Percentiles rank a stretch among this genome's conserved stretches.
These are phyloP conservation scores for Scutellaria galericulata DNA, from an alignment of 257 asterid genomes.

Conservation along the genomic window DNA sequence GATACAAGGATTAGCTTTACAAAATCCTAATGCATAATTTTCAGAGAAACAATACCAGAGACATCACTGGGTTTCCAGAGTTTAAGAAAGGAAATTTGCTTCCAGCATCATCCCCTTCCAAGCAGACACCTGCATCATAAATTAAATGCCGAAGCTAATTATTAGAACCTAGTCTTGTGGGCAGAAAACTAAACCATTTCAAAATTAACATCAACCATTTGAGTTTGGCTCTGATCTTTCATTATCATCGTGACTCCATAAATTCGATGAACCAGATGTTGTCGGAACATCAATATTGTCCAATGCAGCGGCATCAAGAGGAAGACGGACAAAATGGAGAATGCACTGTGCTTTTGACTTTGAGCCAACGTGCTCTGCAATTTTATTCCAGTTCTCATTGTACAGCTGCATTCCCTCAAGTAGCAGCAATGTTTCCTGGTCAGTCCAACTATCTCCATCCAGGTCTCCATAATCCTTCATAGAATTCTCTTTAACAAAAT, in stretches of 20 bases:
- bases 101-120: constrained; percentile 56
- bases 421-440: constrained; percentile 85
- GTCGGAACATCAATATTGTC: constrained; percentile 54
- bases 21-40: constrained; percentile 20
- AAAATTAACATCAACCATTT: constrained; percentile 56
- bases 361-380: constrained; percentile 92
- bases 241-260: constrained; percentile 44
- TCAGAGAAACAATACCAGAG: constrained; percentile 58
- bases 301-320: constrained; percentile 50
- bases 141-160: constrained; percentile 32
- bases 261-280: constrained; percentile 55
- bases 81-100: constrained; percentile 68
- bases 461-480: constrained; percentile 65
- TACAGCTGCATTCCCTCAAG: constrained; percentile 88
- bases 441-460: constrained; percentile 90
- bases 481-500: constrained; percentile 73
- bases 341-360: constrained; percentile 96
- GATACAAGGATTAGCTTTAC: constrained; percentile 18
- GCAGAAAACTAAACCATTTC: constrained; percentile 13
- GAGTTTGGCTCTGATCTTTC: constrained; percentile 52
- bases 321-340: constrained; percentile 84
- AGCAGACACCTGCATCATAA: constrained; percentile 55
- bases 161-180: constrained; percentile 16
- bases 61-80: constrained; percentile 87
- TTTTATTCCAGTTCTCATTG: constrained; percentile 85